A percentile compares a stretch with the other conserved stretches of the same genome.
Conservation (phyloP, 495 filamentous ascomycete species). For the Xylaria intraflava region DNA sequence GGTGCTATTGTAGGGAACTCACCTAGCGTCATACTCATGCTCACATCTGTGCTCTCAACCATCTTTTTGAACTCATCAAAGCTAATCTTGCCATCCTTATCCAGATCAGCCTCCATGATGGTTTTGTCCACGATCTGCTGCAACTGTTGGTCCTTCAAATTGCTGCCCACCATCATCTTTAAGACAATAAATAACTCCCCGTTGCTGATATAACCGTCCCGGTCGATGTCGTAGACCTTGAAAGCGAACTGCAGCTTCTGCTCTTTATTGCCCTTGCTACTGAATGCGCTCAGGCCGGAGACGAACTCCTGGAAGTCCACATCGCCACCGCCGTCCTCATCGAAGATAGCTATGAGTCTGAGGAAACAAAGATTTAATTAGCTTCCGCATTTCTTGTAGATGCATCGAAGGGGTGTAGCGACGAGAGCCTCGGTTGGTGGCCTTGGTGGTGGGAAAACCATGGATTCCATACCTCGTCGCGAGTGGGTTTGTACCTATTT, state of each 20-base stretch:
- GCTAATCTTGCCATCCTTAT: slow-evolving; percentile 95
- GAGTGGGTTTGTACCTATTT: slow-evolving; percentile 96
- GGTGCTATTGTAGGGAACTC: slow-evolving; percentile 31
- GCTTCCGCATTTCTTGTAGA: not conserved
- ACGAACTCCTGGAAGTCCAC: slow-evolving; percentile 99
- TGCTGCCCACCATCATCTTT: slow-evolving; percentile 99
- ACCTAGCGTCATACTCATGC: slow-evolving; percentile 97
- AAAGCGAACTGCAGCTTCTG: slow-evolving; percentile 98
- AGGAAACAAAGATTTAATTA: slow-evolving; percentile 7
- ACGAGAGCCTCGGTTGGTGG: not conserved
- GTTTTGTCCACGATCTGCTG: slow-evolving; percentile 99
- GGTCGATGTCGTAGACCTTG: slow-evolving; percentile 99
- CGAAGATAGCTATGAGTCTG: slow-evolving; percentile 99
- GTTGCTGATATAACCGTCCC: slow-evolving; percentile 97
- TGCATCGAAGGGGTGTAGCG: not conserved
- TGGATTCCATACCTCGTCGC: slow-evolving; percentile 67
- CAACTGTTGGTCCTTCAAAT: slow-evolving; percentile 97
- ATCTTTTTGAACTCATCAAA: slow-evolving; percentile 99
- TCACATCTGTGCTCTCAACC: slow-evolving; percentile 97
- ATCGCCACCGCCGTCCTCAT: slow-evolving; percentile 95
- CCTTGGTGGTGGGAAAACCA: not conserved
- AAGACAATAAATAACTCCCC: slow-evolving; percentile 98
- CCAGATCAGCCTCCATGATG: slow-evolving; percentile 98
- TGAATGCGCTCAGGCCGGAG: slow-evolving; percentile 89
- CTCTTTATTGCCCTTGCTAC: slow-evolving; percentile 96